Conservation (phyloP, 805 yeast species). For the Ogataea neopini region DNA sequence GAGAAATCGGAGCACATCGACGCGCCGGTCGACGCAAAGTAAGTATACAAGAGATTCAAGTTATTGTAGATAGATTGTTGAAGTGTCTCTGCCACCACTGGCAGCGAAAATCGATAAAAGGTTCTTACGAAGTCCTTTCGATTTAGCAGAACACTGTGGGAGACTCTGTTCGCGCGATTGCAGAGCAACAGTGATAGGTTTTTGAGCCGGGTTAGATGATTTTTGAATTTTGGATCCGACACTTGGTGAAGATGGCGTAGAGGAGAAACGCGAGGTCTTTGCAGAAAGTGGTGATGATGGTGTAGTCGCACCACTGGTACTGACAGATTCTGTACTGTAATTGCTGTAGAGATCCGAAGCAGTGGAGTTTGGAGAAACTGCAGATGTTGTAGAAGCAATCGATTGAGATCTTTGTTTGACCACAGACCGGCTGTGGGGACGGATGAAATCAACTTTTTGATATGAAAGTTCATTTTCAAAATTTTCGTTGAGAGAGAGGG, state of each 20-base stretch:
- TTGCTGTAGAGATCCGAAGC: slow-evolving; percentile 1
- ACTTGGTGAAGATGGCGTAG: background rate
- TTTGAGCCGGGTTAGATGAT: background rate
- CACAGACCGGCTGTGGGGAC: background rate
- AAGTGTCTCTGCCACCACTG: slow-evolving; percentile 2
- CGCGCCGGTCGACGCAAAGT: slow-evolving; percentile 1
- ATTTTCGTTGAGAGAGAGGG: slow-evolving; percentile 9
- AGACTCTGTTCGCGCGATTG: background rate
- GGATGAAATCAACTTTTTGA: background rate
- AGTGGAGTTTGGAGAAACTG: background rate
- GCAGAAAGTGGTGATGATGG: slow-evolving; percentile 7
- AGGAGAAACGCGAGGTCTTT: slow-evolving; percentile 1
- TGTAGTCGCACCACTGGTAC: background rate
- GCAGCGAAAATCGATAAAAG: slow-evolving; percentile 2
- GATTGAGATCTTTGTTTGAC: background rate
- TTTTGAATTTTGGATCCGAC: background rate
- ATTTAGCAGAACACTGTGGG: background rate
- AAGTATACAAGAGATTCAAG: background rate
- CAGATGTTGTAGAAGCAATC: background rate
- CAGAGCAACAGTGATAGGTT: background rate
- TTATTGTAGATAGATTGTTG: background rate
- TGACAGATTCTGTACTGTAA: slow-evolving; percentile 2
- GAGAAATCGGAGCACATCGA: background rate
- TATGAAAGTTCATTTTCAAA: background rate
- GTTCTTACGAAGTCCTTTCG: slow-evolving; percentile 1